Conservation (phyloP, 2,329 filamentous ascomycete genomes). For the Pyrenophora teres region DNA sequence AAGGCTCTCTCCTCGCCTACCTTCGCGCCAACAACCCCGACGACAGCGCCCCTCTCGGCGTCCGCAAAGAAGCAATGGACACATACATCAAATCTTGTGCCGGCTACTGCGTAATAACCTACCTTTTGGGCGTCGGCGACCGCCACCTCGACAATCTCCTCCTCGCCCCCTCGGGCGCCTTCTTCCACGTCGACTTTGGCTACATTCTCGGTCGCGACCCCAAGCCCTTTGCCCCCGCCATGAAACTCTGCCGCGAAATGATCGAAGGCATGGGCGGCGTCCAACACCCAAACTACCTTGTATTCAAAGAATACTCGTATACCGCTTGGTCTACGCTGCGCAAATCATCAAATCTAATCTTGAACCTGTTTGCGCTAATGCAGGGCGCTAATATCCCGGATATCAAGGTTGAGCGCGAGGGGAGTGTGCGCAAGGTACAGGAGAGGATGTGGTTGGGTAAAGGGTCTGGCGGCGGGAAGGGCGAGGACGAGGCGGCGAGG, state of each 20-base stretch:
- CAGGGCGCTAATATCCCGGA: conserved; percentile 97
- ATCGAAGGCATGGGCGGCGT: conserved; percentile 96
- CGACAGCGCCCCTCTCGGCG: conserved; percentile 75
- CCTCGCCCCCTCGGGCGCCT: conserved; percentile 85
- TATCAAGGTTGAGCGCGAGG: conserved; percentile 88
- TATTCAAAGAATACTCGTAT: conserved; percentile 96
- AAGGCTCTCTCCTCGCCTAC: conserved; percentile 76
- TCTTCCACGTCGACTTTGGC: conserved; percentile 98
- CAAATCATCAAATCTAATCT: conserved; percentile 86
- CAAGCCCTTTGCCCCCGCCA: conserved; percentile 93
- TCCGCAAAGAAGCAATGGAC: conserved; percentile 90
- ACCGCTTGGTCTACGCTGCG: conserved; percentile 89
- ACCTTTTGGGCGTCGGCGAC: conserved; percentile 94
- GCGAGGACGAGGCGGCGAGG: conserved; percentile 86
- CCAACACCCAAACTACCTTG: conserved; percentile 76
- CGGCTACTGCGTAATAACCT: conserved; percentile 98
- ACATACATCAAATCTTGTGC: conserved; percentile 95
- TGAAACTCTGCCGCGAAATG: conserved; percentile 98
- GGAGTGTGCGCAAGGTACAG: conserved; percentile 91
- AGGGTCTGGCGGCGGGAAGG: conserved; percentile 52
- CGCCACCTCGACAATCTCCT: conserved; percentile 95
- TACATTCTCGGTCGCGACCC: conserved; percentile 97
- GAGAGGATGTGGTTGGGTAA: conserved; percentile 89
- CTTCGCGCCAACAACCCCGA: conserved; percentile 90
- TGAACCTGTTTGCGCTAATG: conserved; percentile 97